Base-by-base conservation (phyloP, 2,329 filamentous ascomycete species). In the Penicillium polonicum region DNA sequence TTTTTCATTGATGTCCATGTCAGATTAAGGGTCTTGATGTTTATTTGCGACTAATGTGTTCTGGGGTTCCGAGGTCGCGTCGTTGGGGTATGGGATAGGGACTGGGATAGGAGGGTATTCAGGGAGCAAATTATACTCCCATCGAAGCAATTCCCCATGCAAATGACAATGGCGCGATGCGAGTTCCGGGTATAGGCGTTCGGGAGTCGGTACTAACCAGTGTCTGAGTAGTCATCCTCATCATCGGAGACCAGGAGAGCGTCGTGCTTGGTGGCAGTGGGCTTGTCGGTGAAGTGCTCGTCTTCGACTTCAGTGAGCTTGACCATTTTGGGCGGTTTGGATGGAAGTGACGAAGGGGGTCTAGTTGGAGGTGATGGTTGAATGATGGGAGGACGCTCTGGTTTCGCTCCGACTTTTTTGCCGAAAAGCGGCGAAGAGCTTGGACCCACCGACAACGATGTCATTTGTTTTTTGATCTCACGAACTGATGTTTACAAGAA, bases 251-350 rank as follows among this genome's bases (percentile, higher is more conserved):
- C 69, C 45, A 80, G 66, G 55, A 79, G 71, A 48, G 72, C 88
- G 59, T 87, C 85, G 57, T 85, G 82, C 65, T 82, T 81, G 64
- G 76, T 74, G 61, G 86, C 79, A 71, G 89, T 87, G 66, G 83
- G 79, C 77, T 89, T 87, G 68, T 83, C 80, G 76, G 85, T 83
- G 82, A 97, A 96, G 79, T 95, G 90, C 84, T 97, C 92, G 76
- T 97, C 93, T 75, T 95, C 88, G 73, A 97, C 93, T 83, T 97
- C 93, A 74, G 91, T 90, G 74, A 97, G 90, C 79, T 93, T 91
- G 78, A 97, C 93, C 93, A 97, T 97, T 70, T 77, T 76, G 70
- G 48, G 61, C 63, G 64, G 65, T 62, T 44, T 59, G 29, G 49
- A 57, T 41, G 27, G 36, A 9, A 8, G 33, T 58, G 51, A 39